phyloP scores from a whole-genome alignment of 768 basidiomycete species.

The Lactarius vividus region DNA sequence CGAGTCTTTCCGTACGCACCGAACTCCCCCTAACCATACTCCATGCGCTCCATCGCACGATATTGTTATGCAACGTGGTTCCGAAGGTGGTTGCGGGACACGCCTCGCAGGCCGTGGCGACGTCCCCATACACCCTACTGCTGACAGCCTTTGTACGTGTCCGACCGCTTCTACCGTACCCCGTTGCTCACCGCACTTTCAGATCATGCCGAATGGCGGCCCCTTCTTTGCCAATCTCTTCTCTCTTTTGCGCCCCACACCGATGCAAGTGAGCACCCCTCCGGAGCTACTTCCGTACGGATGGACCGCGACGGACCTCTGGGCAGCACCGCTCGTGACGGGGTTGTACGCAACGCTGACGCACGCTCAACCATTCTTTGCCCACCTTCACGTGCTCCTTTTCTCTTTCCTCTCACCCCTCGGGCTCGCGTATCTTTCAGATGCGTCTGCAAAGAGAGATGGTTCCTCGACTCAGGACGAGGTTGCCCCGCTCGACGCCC shows the following conservation, averaged over 20 bases:
- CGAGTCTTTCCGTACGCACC: slow-evolving; percentile 12
- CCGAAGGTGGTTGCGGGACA: slow-evolving; percentile 21
- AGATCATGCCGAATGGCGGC: slow-evolving; percentile 45
- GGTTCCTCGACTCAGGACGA: neutral
- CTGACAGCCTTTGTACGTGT: slow-evolving; percentile 21
- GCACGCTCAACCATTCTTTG: slow-evolving; percentile 78
- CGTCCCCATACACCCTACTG: slow-evolving; percentile 24
- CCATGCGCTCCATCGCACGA: slow-evolving; percentile 24
- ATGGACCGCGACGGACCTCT: slow-evolving; percentile 82
- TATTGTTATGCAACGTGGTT: slow-evolving; percentile 23
- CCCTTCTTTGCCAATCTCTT: slow-evolving; percentile 77
- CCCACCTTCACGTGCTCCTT: slow-evolving; percentile 25
- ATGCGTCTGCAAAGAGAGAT: slow-evolving; percentile 3
- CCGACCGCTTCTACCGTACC: neutral
- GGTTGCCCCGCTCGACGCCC: slow-evolving; percentile 53
- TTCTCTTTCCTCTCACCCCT: slow-evolving; percentile 27
- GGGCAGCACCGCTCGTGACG: slow-evolving; percentile 79
- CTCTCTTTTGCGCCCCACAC: slow-evolving; percentile 71
- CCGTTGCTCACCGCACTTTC: neutral
- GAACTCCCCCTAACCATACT: slow-evolving; percentile 24
- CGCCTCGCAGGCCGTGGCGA: slow-evolving; percentile 18
- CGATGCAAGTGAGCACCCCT: slow-evolving; percentile 69
- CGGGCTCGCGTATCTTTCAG: slow-evolving; percentile 18
- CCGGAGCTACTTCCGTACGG: slow-evolving; percentile 78
- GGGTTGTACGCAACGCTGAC: slow-evolving; percentile 79